Conservation (phyloP, 2,329 filamentous ascomycete genomes). For the Nemania bipapillata region DNA sequence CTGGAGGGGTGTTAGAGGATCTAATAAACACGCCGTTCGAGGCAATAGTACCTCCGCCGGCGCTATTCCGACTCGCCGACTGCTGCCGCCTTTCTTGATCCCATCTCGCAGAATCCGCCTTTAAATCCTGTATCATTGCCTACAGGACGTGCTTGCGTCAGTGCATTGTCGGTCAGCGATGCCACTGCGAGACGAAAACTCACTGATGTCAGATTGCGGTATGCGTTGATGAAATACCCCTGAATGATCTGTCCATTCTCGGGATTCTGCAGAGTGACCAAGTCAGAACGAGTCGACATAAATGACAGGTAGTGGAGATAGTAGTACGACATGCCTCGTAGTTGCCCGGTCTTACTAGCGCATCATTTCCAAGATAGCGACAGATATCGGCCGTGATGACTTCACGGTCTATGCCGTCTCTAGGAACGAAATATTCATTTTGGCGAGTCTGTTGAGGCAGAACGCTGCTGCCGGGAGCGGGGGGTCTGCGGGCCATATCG, state of each 20-base stretch:
- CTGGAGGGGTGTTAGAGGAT: conserved; percentile 70
- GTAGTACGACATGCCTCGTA: conserved; percentile 68
- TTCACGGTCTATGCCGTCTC: conserved; percentile 83
- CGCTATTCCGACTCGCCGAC: conserved; percentile 62
- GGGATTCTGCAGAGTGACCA: conserved; percentile 58
- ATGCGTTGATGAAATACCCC: conserved; percentile 82
- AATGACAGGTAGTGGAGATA: conserved; percentile 19
- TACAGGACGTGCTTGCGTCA: conserved; percentile 49
- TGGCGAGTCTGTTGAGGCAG: conserved; percentile 62
- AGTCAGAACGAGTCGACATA: conserved; percentile 41
- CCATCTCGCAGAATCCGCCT: conserved; percentile 71
- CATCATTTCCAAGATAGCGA: conserved; percentile 84
- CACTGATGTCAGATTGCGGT: conserved; percentile 81
- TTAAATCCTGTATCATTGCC: conserved; percentile 72
- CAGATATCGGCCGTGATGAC: conserved; percentile 87
- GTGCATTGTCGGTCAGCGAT: conserved; percentile 16
- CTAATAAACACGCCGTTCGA: conserved; percentile 61
- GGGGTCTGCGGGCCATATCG: conserved; percentile 54
- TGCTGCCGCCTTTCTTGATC: conserved; percentile 69
- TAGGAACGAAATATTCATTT: conserved; percentile 83
- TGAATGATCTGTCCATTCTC: conserved; percentile 69
- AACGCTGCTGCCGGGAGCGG: conserved; percentile 53
- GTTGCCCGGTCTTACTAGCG: conserved; percentile 77
- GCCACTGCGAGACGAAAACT: conserved; percentile 50
- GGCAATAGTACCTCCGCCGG: conserved; percentile 68